Conservation (phyloP, 1,284 basidiomycete genomes). For the Naganishia sp. region DNA sequence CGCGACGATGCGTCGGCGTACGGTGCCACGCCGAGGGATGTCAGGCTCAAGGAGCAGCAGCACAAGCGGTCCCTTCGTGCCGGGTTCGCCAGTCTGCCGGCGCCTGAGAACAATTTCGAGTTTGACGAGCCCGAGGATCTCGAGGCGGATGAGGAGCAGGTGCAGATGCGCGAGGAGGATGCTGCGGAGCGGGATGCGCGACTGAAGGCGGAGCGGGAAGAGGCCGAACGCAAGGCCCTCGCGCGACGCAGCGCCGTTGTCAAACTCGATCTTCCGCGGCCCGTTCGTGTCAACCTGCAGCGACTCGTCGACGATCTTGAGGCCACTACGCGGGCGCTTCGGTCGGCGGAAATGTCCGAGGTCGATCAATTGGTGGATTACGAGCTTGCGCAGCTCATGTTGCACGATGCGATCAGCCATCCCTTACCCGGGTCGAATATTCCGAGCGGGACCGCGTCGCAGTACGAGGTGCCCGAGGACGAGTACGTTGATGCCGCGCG, state of each 20-base stretch:
- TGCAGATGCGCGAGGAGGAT: constrained; percentile 70
- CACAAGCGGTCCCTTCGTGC: constrained; percentile 72
- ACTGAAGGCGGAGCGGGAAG: constrained; percentile 67
- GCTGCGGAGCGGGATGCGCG: constrained; percentile 88
- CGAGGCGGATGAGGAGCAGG: constrained; percentile 54
- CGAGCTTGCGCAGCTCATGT: constrained; percentile 77
- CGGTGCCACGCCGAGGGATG: constrained; percentile 73
- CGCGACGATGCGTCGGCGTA: constrained; percentile 59
- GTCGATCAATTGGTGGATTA: constrained; percentile 67
- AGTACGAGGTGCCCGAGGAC: constrained; percentile 76
- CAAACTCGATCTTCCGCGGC: constrained; percentile 81
- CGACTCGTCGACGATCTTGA: constrained; percentile 64
- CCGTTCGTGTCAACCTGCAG: constrained; percentile 74
- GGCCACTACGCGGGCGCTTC: constrained; percentile 30
- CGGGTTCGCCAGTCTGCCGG: constrained; percentile 81
- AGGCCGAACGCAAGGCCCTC: constrained; percentile 73
- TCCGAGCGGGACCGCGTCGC: constrained; percentile 71
- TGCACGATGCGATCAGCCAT: constrained; percentile 84
- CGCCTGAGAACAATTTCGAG: constrained; percentile 97
- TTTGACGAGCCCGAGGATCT: constrained; percentile 81
- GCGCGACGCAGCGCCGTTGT: constrained; percentile 80
- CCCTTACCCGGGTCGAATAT: constrained; percentile 86
- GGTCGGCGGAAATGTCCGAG: constrained; percentile 40
- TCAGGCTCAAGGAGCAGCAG: constrained; percentile 64
- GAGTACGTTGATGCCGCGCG: constrained; percentile 73